Percentiles rank a stretch among this genome's conserved stretches.
These are phyloP conservation scores for Ustilago curta DNA, from an alignment of 1,284 basidiomycete genomes.

Conservation along the genomic window DNA sequence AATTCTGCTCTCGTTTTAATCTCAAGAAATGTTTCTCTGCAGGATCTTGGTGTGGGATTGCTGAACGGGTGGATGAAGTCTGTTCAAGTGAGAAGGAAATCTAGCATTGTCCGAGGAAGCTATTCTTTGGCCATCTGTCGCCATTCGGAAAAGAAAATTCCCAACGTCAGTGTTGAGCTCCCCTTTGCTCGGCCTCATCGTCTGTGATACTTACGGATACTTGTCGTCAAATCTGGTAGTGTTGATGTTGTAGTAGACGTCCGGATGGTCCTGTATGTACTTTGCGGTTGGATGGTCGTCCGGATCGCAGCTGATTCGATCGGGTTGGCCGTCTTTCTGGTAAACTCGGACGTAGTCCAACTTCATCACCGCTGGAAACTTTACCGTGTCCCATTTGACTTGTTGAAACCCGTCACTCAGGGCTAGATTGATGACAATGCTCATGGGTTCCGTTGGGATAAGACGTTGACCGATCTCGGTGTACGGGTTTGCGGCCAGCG, in stretches of 20 bases:
- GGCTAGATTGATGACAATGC: slow-evolving; percentile 60
- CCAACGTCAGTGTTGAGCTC: background rate
- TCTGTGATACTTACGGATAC: slow-evolving; percentile 16
- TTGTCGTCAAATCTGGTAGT: slow-evolving; percentile 23
- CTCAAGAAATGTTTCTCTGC: background rate
- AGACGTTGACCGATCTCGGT: slow-evolving; percentile 57
- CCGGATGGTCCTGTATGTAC: slow-evolving; percentile 63
- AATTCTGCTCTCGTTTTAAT: slow-evolving; percentile 3
- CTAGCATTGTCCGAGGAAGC: slow-evolving; percentile 41
- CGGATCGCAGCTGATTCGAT: slow-evolving; percentile 59
- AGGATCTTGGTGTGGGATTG: background rate
- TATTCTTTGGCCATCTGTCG: slow-evolving; percentile 57
- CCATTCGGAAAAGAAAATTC: slow-evolving; percentile 6
- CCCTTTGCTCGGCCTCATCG: no score
- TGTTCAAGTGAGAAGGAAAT: background rate
- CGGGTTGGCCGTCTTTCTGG: slow-evolving; percentile 46
- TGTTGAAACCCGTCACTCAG: slow-evolving; percentile 60
- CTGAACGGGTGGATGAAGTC: background rate
- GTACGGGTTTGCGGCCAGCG: slow-evolving; percentile 28
- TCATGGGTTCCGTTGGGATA: slow-evolving; percentile 62
- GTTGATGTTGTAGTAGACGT: slow-evolving; percentile 64
- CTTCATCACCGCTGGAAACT: slow-evolving; percentile 71
- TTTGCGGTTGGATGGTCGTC: slow-evolving; percentile 60
- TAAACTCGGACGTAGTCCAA: slow-evolving; percentile 60
- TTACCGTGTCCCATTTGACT: slow-evolving; percentile 52